Percentiles rank a stretch among this genome's conserved stretches.
Evolutionary conservation across 2,329 filamentous ascomycete genomes (phyloP).

Genomic region (Alternaria rosae): DNA sequence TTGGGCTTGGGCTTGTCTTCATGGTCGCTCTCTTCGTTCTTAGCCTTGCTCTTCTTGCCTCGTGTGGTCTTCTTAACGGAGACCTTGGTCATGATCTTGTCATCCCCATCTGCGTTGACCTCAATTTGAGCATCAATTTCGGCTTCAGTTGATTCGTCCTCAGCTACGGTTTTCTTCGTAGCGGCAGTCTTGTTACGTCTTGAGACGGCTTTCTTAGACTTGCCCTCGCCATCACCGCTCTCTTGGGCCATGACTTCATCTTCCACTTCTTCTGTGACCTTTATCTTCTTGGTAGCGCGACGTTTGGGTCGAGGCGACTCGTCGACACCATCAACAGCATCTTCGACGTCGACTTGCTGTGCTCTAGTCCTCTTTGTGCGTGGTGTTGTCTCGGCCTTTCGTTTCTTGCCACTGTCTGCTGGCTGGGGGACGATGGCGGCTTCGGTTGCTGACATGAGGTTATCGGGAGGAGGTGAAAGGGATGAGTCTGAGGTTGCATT

Average conservation of each 20-base stretch:
- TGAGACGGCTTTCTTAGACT: slow-evolving; percentile 15
- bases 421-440: slow-evolving; percentile 11
- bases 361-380: slow-evolving; percentile 18
- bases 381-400: slow-evolving; percentile 34
- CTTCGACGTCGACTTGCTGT: slow-evolving; percentile 9
- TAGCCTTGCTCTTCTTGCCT: slow-evolving; percentile 5
- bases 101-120: slow-evolving; percentile 13
- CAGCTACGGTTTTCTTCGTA: neutral
- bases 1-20: slow-evolving; percentile 20
- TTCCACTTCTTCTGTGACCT: slow-evolving; percentile 26
- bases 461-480: slow-evolving; percentile 31
- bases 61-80: neutral
- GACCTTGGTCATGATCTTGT: neutral
- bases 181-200: neutral
- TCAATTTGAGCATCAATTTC: neutral
- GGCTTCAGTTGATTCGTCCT: neutral
- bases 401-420: slow-evolving; percentile 29
- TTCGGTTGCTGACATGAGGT: slow-evolving; percentile 11
- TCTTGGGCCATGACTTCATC: slow-evolving; percentile 19
- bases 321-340: neutral
- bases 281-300: slow-evolving; percentile 23
- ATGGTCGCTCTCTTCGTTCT: neutral
- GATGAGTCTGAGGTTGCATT: slow-evolving; percentile 29
- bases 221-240: slow-evolving; percentile 7
- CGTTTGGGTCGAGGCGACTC: slow-evolving; percentile 23